Percentiles rank a stretch among this genome's conserved stretches.
Conservation (phyloP, 345 rosid genomes). For the Eucalyptus camaldulensis region DNA sequence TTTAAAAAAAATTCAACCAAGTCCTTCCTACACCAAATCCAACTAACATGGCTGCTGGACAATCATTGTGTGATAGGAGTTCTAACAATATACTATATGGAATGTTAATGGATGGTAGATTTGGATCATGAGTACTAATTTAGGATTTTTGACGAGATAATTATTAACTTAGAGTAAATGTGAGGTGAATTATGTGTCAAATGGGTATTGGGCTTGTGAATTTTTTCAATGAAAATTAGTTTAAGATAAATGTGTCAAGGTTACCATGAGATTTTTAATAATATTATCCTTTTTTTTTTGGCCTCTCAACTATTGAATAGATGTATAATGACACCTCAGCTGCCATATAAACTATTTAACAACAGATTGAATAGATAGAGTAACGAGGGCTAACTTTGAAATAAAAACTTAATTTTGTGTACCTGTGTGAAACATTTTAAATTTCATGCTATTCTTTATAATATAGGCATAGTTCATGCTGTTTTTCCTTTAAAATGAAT, state of each 20-base stretch:
- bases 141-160: rapidly evolving
- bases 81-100: background rate
- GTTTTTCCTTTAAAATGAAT: background rate
- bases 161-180: background rate
- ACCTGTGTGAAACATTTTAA: background rate
- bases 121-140: rapidly evolving
- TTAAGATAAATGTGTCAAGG: background rate
- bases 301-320: background rate
- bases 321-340: background rate
- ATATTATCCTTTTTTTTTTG: background rate
- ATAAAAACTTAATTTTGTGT: no score
- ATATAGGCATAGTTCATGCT: background rate
- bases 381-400: no score
- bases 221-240: background rate
- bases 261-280: background rate
- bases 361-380: background rate
- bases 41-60: background rate
- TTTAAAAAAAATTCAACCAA: background rate
- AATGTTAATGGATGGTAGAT: background rate
- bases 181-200: background rate
- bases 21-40: background rate
- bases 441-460: rapidly evolving
- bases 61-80: background rate
- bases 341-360: background rate
- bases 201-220: rapidly evolving